phyloP scores from a whole-genome alignment of 1,284 basidiomycete species.

The Austroboletus novae-zelandiae region DNA sequence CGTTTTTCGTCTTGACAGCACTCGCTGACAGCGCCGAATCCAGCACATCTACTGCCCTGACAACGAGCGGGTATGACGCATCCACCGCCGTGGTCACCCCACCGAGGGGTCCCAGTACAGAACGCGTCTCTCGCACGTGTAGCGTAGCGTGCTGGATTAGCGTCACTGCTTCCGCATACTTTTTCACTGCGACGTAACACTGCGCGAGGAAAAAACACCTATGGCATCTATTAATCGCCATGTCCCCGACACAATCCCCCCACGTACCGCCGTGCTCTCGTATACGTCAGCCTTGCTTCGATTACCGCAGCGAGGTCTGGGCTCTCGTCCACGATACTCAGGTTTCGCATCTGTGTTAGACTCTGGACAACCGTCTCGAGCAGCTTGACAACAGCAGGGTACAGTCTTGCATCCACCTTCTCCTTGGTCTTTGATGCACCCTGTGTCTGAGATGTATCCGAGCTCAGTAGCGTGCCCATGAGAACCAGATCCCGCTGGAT shows the following conservation, averaged over 20 bases:
- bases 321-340: conserved; percentile 86
- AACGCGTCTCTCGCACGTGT: conserved; percentile 66
- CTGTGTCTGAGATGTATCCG: conserved; percentile 33
- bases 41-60: conserved; percentile 47
- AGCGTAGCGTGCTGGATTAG: conserved; percentile 68
- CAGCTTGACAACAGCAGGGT: conserved; percentile 84
- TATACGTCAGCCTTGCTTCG: conserved; percentile 72
- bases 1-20: conserved; percentile 62
- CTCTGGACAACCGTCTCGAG: conserved; percentile 84
- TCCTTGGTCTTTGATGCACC: conserved; percentile 42
- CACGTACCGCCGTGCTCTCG: conserved; percentile 68
- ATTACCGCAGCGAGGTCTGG: conserved; percentile 76
- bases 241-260: not conserved
- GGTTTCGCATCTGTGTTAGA: conserved; percentile 75
- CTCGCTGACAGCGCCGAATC: conserved; percentile 50
- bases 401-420: conserved; percentile 63
- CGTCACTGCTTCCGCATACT: conserved; percentile 68
- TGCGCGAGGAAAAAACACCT: conserved; percentile 72
- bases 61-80: conserved; percentile 47
- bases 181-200: conserved; percentile 67
- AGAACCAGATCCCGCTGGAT: conserved; percentile 88
- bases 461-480: conserved; percentile 57
- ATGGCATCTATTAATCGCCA: conserved; percentile 2
- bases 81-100: conserved; percentile 47
- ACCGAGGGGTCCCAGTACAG: conserved; percentile 43